A percentile compares a stretch with the other conserved stretches of the same genome.
phyloP scores from a whole-genome alignment of 2,329 filamentous ascomycete genomes.

The Dactylellina drechsleri region DNA sequence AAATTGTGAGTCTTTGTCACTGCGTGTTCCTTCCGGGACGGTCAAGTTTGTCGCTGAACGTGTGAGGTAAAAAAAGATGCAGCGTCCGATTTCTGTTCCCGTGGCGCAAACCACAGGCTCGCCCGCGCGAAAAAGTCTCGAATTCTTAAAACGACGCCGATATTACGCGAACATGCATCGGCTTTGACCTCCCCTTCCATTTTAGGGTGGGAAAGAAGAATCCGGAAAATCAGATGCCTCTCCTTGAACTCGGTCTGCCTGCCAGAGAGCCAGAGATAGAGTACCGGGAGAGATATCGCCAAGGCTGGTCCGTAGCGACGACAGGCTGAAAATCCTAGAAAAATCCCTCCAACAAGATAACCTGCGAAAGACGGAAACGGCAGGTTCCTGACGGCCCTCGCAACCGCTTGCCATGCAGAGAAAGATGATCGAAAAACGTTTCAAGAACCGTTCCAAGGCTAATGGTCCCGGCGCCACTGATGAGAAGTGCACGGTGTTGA shows the following conservation, averaged over 20 bases:
- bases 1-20: not conserved
- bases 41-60: not conserved
- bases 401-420: conserved; percentile 24
- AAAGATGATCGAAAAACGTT: not conserved
- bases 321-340: conserved; percentile 6
- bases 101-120: conserved; percentile 25
- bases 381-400: conserved; percentile 24
- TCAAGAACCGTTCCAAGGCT: conserved; percentile 20
- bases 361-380: conserved; percentile 2
- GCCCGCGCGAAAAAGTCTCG: conserved; percentile 13
- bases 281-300: not conserved
- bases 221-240: not conserved
- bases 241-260: too few relatives aligned
- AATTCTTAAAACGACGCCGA: conserved; percentile 29
- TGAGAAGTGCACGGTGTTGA: conserved; percentile 19
- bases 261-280: too few relatives aligned
- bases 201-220: not conserved
- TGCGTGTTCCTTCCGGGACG: not conserved
- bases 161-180: conserved; percentile 14
- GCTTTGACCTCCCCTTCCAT: not conserved
- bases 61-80: conserved; percentile 1
- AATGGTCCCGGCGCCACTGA: conserved; percentile 1
- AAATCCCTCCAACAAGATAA: conserved; percentile 22
- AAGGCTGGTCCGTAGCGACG: not conserved
- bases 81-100: conserved; percentile 13